Base-by-base conservation (phyloP, 1,284 basidiomycete species). In the Violaceomyces palustris region DNA sequence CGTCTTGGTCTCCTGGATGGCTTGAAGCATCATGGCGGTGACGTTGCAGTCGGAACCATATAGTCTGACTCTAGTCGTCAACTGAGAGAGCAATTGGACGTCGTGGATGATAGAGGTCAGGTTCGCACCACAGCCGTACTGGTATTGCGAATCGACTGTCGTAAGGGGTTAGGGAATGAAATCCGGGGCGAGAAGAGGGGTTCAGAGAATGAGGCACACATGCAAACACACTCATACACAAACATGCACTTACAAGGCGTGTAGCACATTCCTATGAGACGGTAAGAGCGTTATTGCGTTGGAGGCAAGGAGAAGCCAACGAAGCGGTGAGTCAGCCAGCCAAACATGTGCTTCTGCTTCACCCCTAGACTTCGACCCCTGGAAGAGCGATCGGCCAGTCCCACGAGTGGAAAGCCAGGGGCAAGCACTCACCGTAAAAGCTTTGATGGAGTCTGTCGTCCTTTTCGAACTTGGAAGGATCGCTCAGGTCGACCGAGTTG, bases 21-120 rank as follows among this genome's bases (percentile, higher is more conserved):
- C 55, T 19, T 58, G 49, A 30, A 58, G 51, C 24, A 53, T 23
- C 17, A 53, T 39, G 2, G 50, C 45, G 21, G 55, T 54, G 33
- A 49, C 42, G 42, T 54, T 54, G 55, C 55, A 58, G 40, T 58
- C 55, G n/a, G 51, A 39, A 23, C 46, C 51, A 27, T 54, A 54
- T 14, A 50, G 51, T 31, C 51, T 40, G 1, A 54, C 51, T 17
- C 46, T 42, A 17, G 32, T 39, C 26, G 51, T 54, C 37, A 54
- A 43, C 34, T 54, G 51, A 6, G 51, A 54, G 17, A 54, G 39
- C 1, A 40, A 42, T 31, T 54, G 51, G 1, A 54, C 46, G 19
- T 54, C 51, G 17, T 54, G 23, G 27, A 50, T 38, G 14, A 54
- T 47, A 2, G 46, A 50, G 6, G 46, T 44, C n/a, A 50, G 43